Percentiles rank a stretch among this genome's conserved stretches.
These are phyloP conservation scores for Schizonepeta tenuifolia DNA, from an alignment of 257 asterid genomes.

Conservation along the genomic window DNA sequence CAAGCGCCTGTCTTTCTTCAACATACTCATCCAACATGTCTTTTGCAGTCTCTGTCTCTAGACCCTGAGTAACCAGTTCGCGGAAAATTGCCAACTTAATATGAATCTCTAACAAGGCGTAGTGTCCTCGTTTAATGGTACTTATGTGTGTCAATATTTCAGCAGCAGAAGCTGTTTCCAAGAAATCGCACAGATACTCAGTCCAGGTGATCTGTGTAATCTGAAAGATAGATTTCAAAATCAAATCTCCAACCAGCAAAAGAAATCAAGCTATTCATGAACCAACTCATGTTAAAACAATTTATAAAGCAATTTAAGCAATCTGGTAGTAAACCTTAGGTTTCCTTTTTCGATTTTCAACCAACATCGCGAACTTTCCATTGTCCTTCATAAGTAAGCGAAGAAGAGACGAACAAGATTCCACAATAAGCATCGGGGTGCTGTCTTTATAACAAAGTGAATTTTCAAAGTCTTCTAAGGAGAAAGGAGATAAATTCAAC, in stretches of 20 bases:
- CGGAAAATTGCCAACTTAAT: slow-evolving; percentile 68
- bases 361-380: slow-evolving; percentile 51
- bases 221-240: slow-evolving; percentile 45
- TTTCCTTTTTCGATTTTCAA: slow-evolving; percentile 64
- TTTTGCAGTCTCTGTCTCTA: slow-evolving; percentile 72
- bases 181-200: slow-evolving; percentile 76
- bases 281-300: slow-evolving; percentile 21
- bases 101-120: slow-evolving; percentile 64
- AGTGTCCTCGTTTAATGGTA: slow-evolving; percentile 80
- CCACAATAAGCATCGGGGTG: slow-evolving; percentile 72
- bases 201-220: slow-evolving; percentile 72
- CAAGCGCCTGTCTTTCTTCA: slow-evolving; percentile 84
- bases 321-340: slow-evolving; percentile 58
- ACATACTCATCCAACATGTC: slow-evolving; percentile 76
- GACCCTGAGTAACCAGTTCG: slow-evolving; percentile 69
- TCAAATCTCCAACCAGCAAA: slow-evolving; percentile 25
- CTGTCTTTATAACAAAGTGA: slow-evolving; percentile 79
- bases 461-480: slow-evolving; percentile 91
- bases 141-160: slow-evolving; percentile 60
- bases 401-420: slow-evolving; percentile 78
- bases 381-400: slow-evolving; percentile 73
- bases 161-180: slow-evolving; percentile 54
- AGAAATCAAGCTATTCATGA: neutral
- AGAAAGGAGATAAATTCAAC: slow-evolving; percentile 74
- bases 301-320: neutral